Conservation (phyloP, 805 yeast species). For the Sungouiozyma intestinalis region DNA sequence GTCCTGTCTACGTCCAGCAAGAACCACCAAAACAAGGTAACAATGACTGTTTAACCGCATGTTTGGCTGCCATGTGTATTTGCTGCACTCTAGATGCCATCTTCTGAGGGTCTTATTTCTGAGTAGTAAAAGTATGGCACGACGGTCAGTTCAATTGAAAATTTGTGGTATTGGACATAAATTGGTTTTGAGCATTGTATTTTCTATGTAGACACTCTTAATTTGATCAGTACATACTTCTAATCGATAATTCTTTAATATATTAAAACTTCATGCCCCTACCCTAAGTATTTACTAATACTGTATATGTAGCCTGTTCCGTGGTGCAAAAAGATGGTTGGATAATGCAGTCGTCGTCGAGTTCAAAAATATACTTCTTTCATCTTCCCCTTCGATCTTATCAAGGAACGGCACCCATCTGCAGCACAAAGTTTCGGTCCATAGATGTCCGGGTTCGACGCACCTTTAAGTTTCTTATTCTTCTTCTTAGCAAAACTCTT, state of each 20-base stretch:
- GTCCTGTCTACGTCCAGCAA: slow-evolving; percentile 41
- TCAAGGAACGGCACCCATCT: slow-evolving; percentile 34
- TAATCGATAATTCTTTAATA: too few relatives aligned
- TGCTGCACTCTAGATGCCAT: slow-evolving; percentile 43
- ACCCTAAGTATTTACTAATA: too few relatives aligned
- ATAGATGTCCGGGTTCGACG: slow-evolving; percentile 34
- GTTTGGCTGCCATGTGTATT: slow-evolving; percentile 41
- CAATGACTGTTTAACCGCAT: slow-evolving; percentile 37
- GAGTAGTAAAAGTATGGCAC: too few relatives aligned
- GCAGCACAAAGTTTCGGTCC: slow-evolving; percentile 56
- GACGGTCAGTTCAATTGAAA: too few relatives aligned
- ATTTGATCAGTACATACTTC: too few relatives aligned
- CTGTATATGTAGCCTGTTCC: too few relatives aligned
- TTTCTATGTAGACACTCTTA: background rate
- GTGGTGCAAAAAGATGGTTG: too few relatives aligned
- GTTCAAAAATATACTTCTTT: slow-evolving; percentile 39
- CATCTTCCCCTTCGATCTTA: slow-evolving; percentile 41
- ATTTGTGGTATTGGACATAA: too few relatives aligned
- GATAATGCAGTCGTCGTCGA: too few relatives aligned
- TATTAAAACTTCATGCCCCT: too few relatives aligned
- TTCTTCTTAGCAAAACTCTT: slow-evolving; percentile 19
- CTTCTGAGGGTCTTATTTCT: slow-evolving; percentile 18
- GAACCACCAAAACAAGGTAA: slow-evolving; percentile 27
- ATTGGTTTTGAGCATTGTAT: too few relatives aligned
- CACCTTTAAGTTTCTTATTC: slow-evolving; percentile 20